Evolutionary conservation across 352 stramenopile genomes (phyloP), one percentile per base, ranked within the genome.

Genomic region (Pythium rhizo-oryzae): DNA sequence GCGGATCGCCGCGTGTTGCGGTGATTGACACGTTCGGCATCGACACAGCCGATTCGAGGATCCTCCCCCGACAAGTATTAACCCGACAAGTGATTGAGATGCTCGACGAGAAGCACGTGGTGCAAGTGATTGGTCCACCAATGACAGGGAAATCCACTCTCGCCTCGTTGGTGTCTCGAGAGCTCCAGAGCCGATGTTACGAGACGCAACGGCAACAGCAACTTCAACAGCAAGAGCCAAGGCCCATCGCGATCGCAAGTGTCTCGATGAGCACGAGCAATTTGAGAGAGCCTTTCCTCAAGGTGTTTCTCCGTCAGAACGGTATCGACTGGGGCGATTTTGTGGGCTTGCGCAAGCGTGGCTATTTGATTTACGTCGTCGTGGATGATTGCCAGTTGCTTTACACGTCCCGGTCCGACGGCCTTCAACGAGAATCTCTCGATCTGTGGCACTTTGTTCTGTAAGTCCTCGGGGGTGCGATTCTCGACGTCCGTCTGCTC

Each of bases 121-220:
- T 72, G 44, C 11, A 65, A 1, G 46, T 72, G 35, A 69, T 51
- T 0, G 59, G 66, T 41, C 66, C 66, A 23, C 35, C 66, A 21
- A 72, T 64, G 59, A 72, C 59, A 0, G 66, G 58, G 2, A 72
- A 69, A 54, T 44, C 66, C 1, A 59, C 50, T 2, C 49, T 72
- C 1, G 66, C 66, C 4, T n/a, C 59, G 15, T 21, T 72, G 25
- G 66, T 72, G 12, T 64, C 59, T 24, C 33, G 16, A 0, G 30
- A 50, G 15, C 18, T 50, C 6, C 15, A 50, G 6, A 11, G 2
- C 43, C 43, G 18, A 21, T 49, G 4, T 4, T 21, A 56, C 64
- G 66, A 18, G 15, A 69, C 9, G 41, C 21, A 62, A n/a, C 18
- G 19, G 13, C 43, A 39, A 21, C 8, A 47, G 19, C 11, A 61